These are phyloP conservation scores for Beauveria australis DNA, from an alignment of 2,329 filamentous ascomycete species.

Conservation along the genomic window DNA sequence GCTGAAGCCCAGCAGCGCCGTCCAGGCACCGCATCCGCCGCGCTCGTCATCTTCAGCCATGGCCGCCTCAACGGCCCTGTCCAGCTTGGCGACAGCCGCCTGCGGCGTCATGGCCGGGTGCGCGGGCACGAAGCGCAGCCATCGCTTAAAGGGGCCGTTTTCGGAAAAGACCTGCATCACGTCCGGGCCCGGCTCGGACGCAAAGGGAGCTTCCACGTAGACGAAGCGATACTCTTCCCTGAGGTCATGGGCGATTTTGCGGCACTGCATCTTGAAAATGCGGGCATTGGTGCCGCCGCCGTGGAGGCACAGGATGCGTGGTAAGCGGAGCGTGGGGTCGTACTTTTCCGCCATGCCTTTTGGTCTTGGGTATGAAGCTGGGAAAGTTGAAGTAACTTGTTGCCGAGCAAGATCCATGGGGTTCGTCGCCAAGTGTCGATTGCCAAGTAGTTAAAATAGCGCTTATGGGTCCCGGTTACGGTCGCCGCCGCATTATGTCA, in stretches of 20 bases:
- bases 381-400: too few relatives aligned
- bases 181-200: conserved; percentile 50
- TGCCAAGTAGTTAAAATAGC: too few relatives aligned
- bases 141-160: conserved; percentile 51
- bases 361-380: not conserved
- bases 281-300: conserved; percentile 60
- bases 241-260: conserved; percentile 36
- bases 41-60: conserved; percentile 38
- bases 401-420: too few relatives aligned
- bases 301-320: conserved; percentile 65
- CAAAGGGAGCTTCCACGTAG: conserved; percentile 59
- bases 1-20: conserved; percentile 52
- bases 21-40: conserved; percentile 40
- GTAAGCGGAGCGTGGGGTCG: conserved; percentile 24
- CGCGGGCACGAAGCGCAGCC: conserved; percentile 50
- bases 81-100: conserved; percentile 27
- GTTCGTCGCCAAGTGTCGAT: too few relatives aligned
- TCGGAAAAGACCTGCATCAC: conserved; percentile 53
- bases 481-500: too few relatives aligned
- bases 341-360: not conserved
- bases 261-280: conserved; percentile 58
- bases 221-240: conserved; percentile 54
- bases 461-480: too few relatives aligned
- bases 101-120: conserved; percentile 41
- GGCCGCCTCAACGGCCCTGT: conserved; percentile 26